These are phyloP conservation scores for Podila verticillata DNA, from an alignment of 192 early-diverging fungal genomes.

Conservation along the genomic window DNA sequence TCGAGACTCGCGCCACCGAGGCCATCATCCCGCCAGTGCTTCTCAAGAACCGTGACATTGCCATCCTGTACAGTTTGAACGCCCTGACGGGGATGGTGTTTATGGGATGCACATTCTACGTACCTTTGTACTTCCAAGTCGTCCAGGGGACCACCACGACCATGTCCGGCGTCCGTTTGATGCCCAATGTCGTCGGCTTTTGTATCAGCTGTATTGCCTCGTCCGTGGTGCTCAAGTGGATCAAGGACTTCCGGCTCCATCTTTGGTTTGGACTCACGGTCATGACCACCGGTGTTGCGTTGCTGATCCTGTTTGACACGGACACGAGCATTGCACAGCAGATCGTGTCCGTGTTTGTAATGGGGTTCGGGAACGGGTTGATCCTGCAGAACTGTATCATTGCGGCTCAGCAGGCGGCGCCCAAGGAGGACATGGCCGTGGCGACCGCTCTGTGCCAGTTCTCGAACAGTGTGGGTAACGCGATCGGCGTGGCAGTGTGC, in stretches of 20 bases:
- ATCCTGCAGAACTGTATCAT: conserved; percentile 78
- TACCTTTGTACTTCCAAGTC: conserved; percentile 83
- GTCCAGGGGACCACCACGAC: conserved; percentile 77
- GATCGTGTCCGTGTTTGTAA: conserved; percentile 67
- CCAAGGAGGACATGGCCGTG: conserved; percentile 65
- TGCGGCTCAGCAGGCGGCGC: conserved; percentile 71
- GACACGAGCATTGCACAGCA: conserved; percentile 55
- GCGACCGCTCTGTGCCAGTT: conserved; percentile 71
- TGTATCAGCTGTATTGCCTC: conserved; percentile 68
- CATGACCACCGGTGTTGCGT: conserved; percentile 65
- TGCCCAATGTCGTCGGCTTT: conserved; percentile 75
- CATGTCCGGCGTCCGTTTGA: conserved; percentile 72
- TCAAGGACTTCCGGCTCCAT: conserved; percentile 63
- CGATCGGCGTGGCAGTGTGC: conserved; percentile 52
- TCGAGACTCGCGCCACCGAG: conserved; percentile 71
- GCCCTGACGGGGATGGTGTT: conserved; percentile 68
- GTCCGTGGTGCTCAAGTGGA: conserved; percentile 60
- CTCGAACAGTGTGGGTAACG: conserved; percentile 54
- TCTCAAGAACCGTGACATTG: conserved; percentile 67
- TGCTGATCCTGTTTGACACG: conserved; percentile 70
- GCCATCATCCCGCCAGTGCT: conserved; percentile 74
- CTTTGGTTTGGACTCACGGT: conserved; percentile 69
- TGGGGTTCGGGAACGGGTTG: conserved; percentile 79
- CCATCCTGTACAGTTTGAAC: conserved; percentile 60
- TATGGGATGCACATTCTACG: conserved; percentile 72